Evolutionary conservation across 1,284 basidiomycete species (phyloP).

Genomic region (Golubevia pallescens): DNA sequence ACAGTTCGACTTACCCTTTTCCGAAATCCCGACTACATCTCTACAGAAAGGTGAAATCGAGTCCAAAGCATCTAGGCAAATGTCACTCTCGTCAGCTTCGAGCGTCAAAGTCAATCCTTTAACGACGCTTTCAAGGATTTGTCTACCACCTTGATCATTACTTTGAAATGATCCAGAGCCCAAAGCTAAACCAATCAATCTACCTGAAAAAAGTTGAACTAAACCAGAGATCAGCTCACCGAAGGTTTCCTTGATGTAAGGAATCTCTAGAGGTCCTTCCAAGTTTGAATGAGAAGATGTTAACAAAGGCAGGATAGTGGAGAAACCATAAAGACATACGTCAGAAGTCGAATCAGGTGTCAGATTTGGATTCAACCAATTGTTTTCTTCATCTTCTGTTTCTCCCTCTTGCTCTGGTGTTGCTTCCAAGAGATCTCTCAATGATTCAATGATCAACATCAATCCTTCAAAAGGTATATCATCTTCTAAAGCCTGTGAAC

Average conservation of each 20-base stretch:
- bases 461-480: constrained; percentile 41
- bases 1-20: too few relatives aligned
- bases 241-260: constrained; percentile 21
- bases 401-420: constrained; percentile 14
- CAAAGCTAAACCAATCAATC: constrained; percentile 18
- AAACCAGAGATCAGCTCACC: constrained; percentile 19
- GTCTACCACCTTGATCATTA: neutral
- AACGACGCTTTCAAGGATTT: constrained; percentile 17
- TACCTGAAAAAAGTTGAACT: constrained; percentile 18
- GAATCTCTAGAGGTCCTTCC: constrained; percentile 23
- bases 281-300: neutral
- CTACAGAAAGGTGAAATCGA: constrained; percentile 18
- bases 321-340: constrained; percentile 33
- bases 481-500: constrained; percentile 30
- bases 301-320: constrained; percentile 22
- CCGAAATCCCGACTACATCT: neutral
- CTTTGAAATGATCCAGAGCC: neutral
- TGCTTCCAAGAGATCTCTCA: constrained; percentile 24
- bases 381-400: constrained; percentile 19
- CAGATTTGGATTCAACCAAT: constrained; percentile 8
- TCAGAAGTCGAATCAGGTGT: constrained; percentile 23
- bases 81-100: constrained; percentile 27
- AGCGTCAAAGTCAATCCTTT: constrained; percentile 24
- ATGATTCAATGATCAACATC: constrained; percentile 26
- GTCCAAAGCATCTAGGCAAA: constrained; percentile 21